Evolutionary conservation across 768 basidiomycete species (phyloP).

Genomic region (Pulveroboletus ravenelii): DNA sequence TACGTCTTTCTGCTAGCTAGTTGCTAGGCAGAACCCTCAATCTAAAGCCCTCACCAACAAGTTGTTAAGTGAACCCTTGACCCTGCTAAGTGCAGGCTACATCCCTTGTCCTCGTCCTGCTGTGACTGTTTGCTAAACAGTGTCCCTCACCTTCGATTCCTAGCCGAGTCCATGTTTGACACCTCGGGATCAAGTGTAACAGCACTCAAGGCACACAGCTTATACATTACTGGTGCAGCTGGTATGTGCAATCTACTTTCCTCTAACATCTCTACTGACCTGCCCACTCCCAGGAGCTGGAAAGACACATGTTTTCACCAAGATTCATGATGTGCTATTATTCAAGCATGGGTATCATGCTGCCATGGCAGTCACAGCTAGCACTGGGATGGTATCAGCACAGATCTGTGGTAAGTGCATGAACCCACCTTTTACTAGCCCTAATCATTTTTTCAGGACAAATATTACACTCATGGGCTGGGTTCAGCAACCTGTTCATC

Average conservation of each 20-base stretch:
- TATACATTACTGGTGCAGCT: neutral
- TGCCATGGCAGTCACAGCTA: neutral
- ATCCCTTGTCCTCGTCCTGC: no score
- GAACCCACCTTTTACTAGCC: neutral
- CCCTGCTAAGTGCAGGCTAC: no score
- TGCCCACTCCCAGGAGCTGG: neutral
- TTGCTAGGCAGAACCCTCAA: no score
- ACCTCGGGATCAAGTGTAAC: no score
- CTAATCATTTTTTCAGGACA: neutral
- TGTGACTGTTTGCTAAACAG: no score
- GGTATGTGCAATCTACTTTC: neutral
- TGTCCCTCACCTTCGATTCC: no score
- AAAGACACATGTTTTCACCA: neutral
- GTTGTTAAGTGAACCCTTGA: no score
- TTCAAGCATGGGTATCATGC: neutral
- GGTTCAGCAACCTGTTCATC: neutral
- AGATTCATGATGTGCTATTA: neutral
- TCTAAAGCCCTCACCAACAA: no score
- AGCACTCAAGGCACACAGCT: neutral
- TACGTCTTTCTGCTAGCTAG: no score
- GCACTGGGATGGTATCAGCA: neutral
- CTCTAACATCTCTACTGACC: neutral
- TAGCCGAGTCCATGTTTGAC: no score
- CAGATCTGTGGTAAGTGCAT: neutral
- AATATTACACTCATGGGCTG: neutral